Evolutionary conservation across 1,139 yeast genomes (phyloP).

Genomic region (Meyerozyma sp.): DNA sequence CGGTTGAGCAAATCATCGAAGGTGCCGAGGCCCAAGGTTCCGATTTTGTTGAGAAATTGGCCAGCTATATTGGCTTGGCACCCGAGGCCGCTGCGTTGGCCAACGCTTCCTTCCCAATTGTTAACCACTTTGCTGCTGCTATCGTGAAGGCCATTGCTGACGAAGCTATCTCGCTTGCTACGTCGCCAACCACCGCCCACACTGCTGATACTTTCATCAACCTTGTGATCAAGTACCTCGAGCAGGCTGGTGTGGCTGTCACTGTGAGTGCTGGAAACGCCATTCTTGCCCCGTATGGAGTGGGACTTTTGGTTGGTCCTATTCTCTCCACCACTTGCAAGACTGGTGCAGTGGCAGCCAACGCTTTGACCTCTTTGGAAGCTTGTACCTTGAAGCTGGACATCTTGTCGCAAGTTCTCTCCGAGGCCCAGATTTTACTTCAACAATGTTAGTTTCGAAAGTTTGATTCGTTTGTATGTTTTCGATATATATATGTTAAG

Average conservation of each 20-base stretch:
- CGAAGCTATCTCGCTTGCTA: not conserved
- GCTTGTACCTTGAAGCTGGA: not conserved
- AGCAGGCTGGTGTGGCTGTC: not conserved
- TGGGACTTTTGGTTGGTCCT: not conserved
- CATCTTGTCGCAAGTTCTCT: not conserved
- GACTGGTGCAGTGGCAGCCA: not conserved
- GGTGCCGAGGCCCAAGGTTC: not conserved
- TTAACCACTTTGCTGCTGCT: not conserved
- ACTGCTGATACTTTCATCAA: not conserved
- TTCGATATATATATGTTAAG: not conserved
- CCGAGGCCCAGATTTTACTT: not conserved
- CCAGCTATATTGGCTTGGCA: not conserved
- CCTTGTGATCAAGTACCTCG: not conserved
- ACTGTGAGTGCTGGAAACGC: not conserved
- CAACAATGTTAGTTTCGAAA: not conserved
- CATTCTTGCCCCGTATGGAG: not conserved
- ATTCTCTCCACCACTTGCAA: not conserved
- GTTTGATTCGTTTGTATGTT: not conserved
- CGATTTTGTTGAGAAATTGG: not conserved
- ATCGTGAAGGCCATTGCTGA: not conserved
- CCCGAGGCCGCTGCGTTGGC: not conserved
- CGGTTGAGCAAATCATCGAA: not conserved
- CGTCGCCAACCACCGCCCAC: not conserved
- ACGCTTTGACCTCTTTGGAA: not conserved
- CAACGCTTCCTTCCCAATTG: not conserved